phyloP scores from a whole-genome alignment of 2,329 filamentous ascomycete genomes.

The Colletotrichum melonis region DNA sequence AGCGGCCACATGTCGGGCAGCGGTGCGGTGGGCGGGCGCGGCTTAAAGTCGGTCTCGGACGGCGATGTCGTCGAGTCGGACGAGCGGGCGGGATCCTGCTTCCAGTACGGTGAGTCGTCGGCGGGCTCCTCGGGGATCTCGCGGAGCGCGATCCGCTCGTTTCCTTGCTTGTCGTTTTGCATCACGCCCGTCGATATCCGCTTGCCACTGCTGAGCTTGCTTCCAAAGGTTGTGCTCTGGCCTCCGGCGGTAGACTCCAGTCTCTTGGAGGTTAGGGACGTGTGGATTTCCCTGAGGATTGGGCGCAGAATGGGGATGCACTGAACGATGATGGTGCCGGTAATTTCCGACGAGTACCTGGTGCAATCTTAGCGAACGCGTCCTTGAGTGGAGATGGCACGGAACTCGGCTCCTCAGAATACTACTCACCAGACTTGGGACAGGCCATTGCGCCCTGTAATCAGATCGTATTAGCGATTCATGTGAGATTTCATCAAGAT shows the following conservation, averaged over 20 bases:
- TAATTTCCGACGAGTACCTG: slow-evolving; percentile 61
- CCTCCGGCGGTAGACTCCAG: slow-evolving; percentile 32
- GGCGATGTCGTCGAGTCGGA: slow-evolving; percentile 11
- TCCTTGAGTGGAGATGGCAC: neutral
- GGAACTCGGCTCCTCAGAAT: neutral
- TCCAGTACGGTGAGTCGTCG: slow-evolving; percentile 10
- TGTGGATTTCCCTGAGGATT: slow-evolving; percentile 46
- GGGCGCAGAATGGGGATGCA: slow-evolving; percentile 64
- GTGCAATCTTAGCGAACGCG: neutral
- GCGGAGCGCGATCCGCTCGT: slow-evolving; percentile 34
- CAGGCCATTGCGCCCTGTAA: slow-evolving; percentile 53
- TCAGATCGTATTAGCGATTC: slow-evolving; percentile 3
- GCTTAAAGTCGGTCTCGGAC: slow-evolving; percentile 17
- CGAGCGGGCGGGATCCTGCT: neutral
- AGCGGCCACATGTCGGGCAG: slow-evolving; percentile 28
- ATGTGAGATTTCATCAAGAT: neutral
- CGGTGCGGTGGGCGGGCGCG: slow-evolving; percentile 29
- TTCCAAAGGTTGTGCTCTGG: slow-evolving; percentile 28
- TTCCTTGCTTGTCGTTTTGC: slow-evolving; percentile 19
- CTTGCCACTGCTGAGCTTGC: slow-evolving; percentile 33
- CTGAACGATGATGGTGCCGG: slow-evolving; percentile 66
- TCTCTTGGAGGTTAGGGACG: slow-evolving; percentile 34
- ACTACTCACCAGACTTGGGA: slow-evolving; percentile 54
- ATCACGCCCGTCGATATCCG: slow-evolving; percentile 17
- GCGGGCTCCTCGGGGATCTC: slow-evolving; percentile 34